A percentile compares a stretch with the other conserved stretches of the same genome.
Evolutionary conservation across 176 grass and related monocot species (phyloP).

Genomic region (Musa troglodytarum): DNA sequence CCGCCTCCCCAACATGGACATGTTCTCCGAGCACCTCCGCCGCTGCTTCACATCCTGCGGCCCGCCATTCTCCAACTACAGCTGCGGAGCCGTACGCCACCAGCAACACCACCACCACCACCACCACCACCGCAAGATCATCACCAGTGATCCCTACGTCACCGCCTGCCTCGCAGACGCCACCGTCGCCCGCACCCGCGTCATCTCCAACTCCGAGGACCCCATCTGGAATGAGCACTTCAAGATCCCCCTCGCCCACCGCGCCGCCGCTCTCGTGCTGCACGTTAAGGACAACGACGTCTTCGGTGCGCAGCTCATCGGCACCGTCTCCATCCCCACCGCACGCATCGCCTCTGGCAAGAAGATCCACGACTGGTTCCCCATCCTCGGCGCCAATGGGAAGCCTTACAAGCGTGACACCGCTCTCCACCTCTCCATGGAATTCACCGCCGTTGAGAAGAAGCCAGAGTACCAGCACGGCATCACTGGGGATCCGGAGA

Average conservation of each 20-base stretch:
- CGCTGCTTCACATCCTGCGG: conserved; percentile 59
- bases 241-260: conserved; percentile 70
- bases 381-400: conserved; percentile 39
- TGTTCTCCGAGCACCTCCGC: conserved; percentile 65
- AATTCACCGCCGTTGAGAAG: conserved; percentile 30
- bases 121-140: conserved; percentile 45
- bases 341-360: conserved; percentile 9
- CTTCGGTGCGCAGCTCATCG: conserved; percentile 83
- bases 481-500: conserved; percentile 60
- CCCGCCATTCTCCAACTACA: conserved; percentile 17
- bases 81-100: neutral
- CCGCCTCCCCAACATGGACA: conserved; percentile 97
- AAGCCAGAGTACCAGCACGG: conserved; percentile 44
- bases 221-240: conserved; percentile 73
- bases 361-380: conserved; percentile 51
- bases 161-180: conserved; percentile 58
- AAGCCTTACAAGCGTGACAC: conserved; percentile 60
- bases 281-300: conserved; percentile 89
- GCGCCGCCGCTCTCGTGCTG: conserved; percentile 44
- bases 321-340: conserved; percentile 47
- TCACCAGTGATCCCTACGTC: conserved; percentile 96
- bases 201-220: conserved; percentile 62
- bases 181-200: conserved; percentile 72
- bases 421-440: conserved; percentile 43
- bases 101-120: neutral